Conservation (phyloP, 768 basidiomycete species). For the Boletus sp. region DNA sequence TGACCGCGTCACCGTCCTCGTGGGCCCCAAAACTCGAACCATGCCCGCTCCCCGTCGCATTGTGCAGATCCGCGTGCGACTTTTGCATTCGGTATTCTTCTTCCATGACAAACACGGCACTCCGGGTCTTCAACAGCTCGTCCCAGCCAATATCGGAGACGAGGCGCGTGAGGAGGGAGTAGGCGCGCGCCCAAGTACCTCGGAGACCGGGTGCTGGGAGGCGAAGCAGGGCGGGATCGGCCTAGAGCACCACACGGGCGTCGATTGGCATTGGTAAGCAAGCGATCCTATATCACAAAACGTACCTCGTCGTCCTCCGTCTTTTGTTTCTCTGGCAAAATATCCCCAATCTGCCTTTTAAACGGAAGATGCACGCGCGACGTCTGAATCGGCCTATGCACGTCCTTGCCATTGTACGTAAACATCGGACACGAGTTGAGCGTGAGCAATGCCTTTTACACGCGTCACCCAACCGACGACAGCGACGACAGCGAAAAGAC, state of each 20-base stretch:
- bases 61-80: constrained; percentile 65
- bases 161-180: constrained; percentile 83
- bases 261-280: not conserved
- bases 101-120: constrained; percentile 97
- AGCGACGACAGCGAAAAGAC: not conserved
- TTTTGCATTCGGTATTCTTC: constrained; percentile 99
- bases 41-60: constrained; percentile 23
- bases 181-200: constrained; percentile 96
- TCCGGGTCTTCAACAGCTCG: constrained; percentile 93
- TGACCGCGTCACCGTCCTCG: constrained; percentile 37
- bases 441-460: constrained; percentile 71
- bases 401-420: constrained; percentile 95
- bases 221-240: constrained; percentile 91
- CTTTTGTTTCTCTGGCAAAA: constrained; percentile 80
- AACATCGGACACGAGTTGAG: constrained; percentile 99
- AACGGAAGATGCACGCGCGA: constrained; percentile 83
- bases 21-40: constrained; percentile 16
- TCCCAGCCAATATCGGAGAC: constrained; percentile 98
- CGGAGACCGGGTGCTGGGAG: constrained; percentile 91
- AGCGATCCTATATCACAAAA: too few relatives aligned
- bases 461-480: not conserved
- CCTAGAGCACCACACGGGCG: constrained; percentile 40
- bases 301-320: constrained; percentile 82
- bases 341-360: constrained; percentile 82
- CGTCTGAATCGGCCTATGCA: constrained; percentile 81